Evolutionary conservation across 805 yeast species (phyloP), one percentile per base, ranked within the genome.

Genomic region (Schizosaccharomyces cryophilus): DNA sequence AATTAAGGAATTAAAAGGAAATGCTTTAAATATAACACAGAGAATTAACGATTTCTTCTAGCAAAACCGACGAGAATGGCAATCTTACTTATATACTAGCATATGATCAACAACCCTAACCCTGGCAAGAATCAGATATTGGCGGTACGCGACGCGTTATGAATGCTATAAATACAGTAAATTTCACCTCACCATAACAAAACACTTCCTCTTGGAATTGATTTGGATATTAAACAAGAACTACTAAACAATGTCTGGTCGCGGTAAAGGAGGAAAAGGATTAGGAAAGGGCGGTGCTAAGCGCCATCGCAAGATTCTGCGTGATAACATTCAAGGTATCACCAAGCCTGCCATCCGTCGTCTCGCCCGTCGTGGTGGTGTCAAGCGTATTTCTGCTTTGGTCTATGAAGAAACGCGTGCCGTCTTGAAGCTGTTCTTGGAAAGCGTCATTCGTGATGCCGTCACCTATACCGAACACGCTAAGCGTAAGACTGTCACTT

Each of bases 331-430:
- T 69, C 96, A 89, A 79, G 98, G 98, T 81, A 90, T 90, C 75
- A 90, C 98, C 66, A 90, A 90, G 83, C 98, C 98, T 74, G 98
- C 98, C 73, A 90, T 90, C 74, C 88, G 98, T 82, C 90, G 98
- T 87, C 85, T 90, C 72, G 98, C 98, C 61, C 90, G 98, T 84
- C 88, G 98, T 87, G 98, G 98, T 80, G 98, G 98, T 89, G 98
- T 90, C 74, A 90, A 90, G 85, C 95, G 98, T 86, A 90, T 90
- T 72, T 90, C 97, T 66, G 97, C 95, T 75, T 80, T 89, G 74
- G 64, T 64, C 38, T 90, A 90, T 81, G 98, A 90, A 79, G 96
- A 90, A 80, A 95, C 93, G 73, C 88, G 98, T 81, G 89, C 85
- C 69, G 96, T 93, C 68, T 80, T 90, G 68, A 89, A 89, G 80